Conservation (phyloP, 148 eudicot genomes). For the Bassia scoparia region DNA sequence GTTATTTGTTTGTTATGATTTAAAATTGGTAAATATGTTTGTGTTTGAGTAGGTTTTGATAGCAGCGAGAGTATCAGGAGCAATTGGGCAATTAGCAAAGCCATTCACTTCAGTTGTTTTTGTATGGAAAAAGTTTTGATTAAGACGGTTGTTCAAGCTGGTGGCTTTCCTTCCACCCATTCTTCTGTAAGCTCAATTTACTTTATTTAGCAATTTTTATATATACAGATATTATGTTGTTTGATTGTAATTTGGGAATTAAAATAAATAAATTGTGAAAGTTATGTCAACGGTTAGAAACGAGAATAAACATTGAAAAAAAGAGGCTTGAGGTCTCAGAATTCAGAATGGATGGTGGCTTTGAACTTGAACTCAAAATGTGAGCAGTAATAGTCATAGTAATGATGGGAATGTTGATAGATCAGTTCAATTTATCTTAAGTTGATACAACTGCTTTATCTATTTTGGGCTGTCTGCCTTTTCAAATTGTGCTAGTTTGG, state of each 20-base stretch:
- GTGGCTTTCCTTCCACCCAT: conserved; percentile 96
- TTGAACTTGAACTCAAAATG: too few species aligned
- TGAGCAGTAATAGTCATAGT: too few species aligned
- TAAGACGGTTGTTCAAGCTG: conserved; percentile 61
- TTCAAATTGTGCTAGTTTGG: too few species aligned
- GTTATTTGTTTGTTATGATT: not conserved
- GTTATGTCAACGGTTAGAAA: too few species aligned
- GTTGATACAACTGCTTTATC: too few species aligned
- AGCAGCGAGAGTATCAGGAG: conserved; percentile 63
- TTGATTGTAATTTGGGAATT: not conserved
- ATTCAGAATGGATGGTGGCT: too few species aligned
- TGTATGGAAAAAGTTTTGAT: conserved; percentile 51
- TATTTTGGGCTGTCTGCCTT: too few species aligned
- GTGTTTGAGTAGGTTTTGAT: conserved; percentile 50
- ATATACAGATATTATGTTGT: not conserved
- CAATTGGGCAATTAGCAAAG: conserved; percentile 70
- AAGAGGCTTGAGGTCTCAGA: not conserved
- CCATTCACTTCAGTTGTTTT: conserved; percentile 55
- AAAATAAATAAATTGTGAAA: too few species aligned
- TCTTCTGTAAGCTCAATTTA: conserved; percentile 53
- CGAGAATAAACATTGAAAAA: not conserved
- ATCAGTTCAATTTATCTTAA: too few species aligned
- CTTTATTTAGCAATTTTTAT: not conserved
- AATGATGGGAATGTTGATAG: too few species aligned
- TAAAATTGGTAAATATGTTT: not conserved